Evolutionary conservation across 1,284 basidiomycete genomes (phyloP).

Genomic region (Ceratobasidium sp.): DNA sequence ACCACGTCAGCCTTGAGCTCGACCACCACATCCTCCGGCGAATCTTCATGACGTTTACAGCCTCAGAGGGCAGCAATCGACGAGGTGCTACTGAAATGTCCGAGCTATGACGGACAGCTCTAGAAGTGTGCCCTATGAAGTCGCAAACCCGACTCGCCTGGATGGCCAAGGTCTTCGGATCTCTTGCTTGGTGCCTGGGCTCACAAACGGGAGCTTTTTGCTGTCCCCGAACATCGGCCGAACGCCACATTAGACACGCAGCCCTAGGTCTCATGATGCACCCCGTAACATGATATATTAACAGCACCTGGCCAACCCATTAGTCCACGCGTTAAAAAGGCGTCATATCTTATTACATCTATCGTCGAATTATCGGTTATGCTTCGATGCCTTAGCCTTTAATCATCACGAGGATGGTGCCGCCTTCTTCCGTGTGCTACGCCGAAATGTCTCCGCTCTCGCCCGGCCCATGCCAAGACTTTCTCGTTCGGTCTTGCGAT

Average conservation of each 20-base stretch:
- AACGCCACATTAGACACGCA: background rate
- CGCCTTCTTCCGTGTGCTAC: conserved; percentile 13
- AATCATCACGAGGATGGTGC: conserved; percentile 14
- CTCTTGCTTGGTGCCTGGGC: background rate
- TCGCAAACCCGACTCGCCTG: background rate
- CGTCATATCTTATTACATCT: conserved; percentile 6
- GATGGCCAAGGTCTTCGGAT: background rate
- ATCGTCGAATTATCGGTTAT: conserved; percentile 27
- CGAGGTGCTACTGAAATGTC: too few relatives aligned
- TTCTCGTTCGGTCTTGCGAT: background rate
- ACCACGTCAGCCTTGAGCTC: too few relatives aligned
- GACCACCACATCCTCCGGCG: too few relatives aligned
- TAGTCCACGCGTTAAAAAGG: conserved; percentile 2
- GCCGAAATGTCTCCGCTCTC: conserved; percentile 10
- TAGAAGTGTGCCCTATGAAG: background rate
- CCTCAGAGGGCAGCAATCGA: too few relatives aligned
- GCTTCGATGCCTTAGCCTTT: conserved; percentile 20
- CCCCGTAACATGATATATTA: background rate
- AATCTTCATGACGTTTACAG: too few relatives aligned
- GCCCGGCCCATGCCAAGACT: background rate
- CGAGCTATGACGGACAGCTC: too few relatives aligned
- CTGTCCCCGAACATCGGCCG: conserved; percentile 17
- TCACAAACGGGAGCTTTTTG: background rate
- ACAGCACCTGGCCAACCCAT: background rate
- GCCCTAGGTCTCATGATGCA: background rate